A percentile compares a stretch with the other conserved stretches of the same genome.
Conservation (phyloP, 495 filamentous ascomycete genomes). For the Trichodelitschia bisporula region DNA sequence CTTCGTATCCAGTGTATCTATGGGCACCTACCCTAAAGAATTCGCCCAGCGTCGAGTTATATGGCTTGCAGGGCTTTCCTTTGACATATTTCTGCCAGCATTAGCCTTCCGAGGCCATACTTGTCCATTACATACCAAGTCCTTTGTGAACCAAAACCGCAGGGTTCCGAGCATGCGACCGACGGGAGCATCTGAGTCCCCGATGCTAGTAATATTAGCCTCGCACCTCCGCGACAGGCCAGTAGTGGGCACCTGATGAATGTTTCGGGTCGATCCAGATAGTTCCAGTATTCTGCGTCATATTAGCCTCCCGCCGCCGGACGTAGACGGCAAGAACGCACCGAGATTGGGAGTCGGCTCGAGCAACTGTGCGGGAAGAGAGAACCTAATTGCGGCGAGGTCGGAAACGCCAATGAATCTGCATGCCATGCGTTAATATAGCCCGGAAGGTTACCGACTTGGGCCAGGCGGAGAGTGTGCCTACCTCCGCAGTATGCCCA, state of each 20-base stretch:
- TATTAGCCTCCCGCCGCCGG: constrained; percentile 1
- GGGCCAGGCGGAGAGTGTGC: neutral
- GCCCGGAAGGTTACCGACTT: no score
- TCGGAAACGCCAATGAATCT: constrained; percentile 90
- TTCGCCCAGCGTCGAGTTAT: constrained; percentile 92
- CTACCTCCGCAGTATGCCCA: constrained; percentile 59
- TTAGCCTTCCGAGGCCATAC: constrained; percentile 1
- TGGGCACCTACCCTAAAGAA: constrained; percentile 58
- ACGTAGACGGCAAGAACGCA: constrained; percentile 13
- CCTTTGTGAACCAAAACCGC: constrained; percentile 97
- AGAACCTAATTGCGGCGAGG: constrained; percentile 88
- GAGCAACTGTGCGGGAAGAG: constrained; percentile 77
- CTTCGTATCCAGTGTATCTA: neutral
- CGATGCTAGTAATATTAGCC: constrained; percentile 34
- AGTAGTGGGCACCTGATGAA: constrained; percentile 57
- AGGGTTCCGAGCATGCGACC: constrained; percentile 84
- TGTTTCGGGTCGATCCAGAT: constrained; percentile 82
- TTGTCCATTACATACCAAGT: constrained; percentile 33
- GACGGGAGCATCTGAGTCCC: constrained; percentile 70
- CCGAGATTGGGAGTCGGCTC: constrained; percentile 85
- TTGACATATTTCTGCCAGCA: constrained; percentile 70
- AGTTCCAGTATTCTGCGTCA: constrained; percentile 80
- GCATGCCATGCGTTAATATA: neutral
- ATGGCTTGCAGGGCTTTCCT: constrained; percentile 94
- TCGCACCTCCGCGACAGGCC: neutral